Conservation (phyloP, 441 rosid species). For the Viola pubescens region DNA sequence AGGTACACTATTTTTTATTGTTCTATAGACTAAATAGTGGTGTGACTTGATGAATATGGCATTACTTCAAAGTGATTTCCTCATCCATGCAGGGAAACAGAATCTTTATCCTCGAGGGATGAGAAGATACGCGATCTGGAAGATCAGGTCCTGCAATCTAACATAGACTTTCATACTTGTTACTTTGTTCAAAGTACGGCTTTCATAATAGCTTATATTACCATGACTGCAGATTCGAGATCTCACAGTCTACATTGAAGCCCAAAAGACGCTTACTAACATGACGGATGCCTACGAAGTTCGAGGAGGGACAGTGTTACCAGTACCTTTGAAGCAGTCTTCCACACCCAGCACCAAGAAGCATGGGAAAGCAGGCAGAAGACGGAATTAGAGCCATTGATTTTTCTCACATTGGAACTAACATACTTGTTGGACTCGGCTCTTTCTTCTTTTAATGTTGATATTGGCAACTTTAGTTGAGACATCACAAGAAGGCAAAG, state of each 20-base stretch:
- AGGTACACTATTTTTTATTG: slow-evolving; percentile 30
- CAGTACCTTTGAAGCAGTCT: slow-evolving; percentile 50
- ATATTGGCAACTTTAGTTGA: not conserved
- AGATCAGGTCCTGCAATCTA: slow-evolving; percentile 53
- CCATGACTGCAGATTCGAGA: slow-evolving; percentile 54
- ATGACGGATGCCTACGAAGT: slow-evolving; percentile 51
- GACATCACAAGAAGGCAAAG: too few species aligned
- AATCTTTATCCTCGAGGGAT: slow-evolving; percentile 35
- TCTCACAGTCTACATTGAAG: slow-evolving; percentile 62
- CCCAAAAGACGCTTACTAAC: slow-evolving; percentile 56
- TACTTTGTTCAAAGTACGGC: slow-evolving; percentile 7
- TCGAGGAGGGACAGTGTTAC: slow-evolving; percentile 58
- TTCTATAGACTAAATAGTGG: not conserved
- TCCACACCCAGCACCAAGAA: slow-evolving; percentile 33
- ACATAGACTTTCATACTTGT: not conserved
- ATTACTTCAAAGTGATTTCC: not conserved
- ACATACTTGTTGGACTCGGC: not conserved
- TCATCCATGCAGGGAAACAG: slow-evolving; percentile 34
- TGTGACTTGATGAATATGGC: not conserved
- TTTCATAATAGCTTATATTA: slow-evolving; percentile 9
- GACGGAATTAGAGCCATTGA: slow-evolving; percentile 30
- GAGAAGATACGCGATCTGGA: slow-evolving; percentile 62
- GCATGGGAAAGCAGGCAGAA: slow-evolving; percentile 41
- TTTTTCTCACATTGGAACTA: too few species aligned
- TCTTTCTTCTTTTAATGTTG: not conserved